Evolutionary conservation across 495 filamentous ascomycete genomes (phyloP), one percentile per base, ranked within the genome.

Genomic region (Sabuloglossum arenarium): DNA sequence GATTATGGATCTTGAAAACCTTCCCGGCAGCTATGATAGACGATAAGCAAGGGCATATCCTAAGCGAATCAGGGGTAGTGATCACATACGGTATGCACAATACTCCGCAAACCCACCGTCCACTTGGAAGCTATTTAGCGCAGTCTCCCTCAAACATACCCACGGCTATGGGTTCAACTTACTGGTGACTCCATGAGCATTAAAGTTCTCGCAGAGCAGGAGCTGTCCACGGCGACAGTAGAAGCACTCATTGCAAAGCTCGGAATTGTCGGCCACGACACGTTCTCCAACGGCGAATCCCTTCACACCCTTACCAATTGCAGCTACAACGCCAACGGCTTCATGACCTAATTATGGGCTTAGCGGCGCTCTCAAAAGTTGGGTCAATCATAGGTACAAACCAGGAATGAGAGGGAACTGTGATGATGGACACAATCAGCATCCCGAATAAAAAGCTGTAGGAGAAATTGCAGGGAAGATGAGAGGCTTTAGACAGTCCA

Each of bases 51-150:
- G 9, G 11, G 31, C 21, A 43, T 30, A 10, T 25, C 47, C 34
- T 46, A 37, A 52, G 24, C 8, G 2, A 52, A 10, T 61, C 50
- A 58, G 54, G 45, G 53, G 37, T 32, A 8, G 34, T 10, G 27
- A 43, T 47, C 16, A 23, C 27, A 19, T 54, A 30, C 64, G 66
- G 59, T 71, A 74, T 16, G 68, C 67, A 52, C 73, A 78, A 71
- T 82, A 86, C 62, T 84, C 81, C 45, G 81, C 82, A 59, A 85
- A 84, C 21, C 81, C 81, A 52, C 82, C 82, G 50, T 81, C 75
- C 68, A 82, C 61, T 62, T 45, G 1, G 29, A 2, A 43, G n/a
- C 43, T 21, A 31, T 34, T 61, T 37, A 54, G 27, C 21, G 30
- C 30, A n/a, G 25, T 19, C 28, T 19, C 12, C 24, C 19, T 8